Evolutionary conservation across 257 asterid species (phyloP).

Genomic region (Primulina huaijiensis): DNA sequence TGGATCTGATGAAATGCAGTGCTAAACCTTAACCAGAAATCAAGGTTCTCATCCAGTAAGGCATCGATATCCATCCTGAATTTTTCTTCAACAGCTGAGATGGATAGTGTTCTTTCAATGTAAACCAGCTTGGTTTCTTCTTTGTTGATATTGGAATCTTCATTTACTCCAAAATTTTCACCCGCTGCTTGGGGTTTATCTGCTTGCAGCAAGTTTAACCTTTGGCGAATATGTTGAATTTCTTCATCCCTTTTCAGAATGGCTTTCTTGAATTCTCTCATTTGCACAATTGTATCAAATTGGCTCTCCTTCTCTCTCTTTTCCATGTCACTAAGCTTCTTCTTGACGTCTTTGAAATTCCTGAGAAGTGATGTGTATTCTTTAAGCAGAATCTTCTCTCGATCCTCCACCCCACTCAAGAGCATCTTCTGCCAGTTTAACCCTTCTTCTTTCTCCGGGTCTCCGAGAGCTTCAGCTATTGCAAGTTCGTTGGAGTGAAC

Average conservation of each 20-base stretch:
- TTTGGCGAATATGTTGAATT: conserved; percentile 27
- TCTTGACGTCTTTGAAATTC: conserved; percentile 46
- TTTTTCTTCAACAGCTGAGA: conserved; percentile 42
- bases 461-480: conserved; percentile 6
- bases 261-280: conserved; percentile 35
- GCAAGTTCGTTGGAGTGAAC: neutral
- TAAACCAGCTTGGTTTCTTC: conserved; percentile 24
- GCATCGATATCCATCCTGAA: conserved; percentile 45
- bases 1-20: conserved; percentile 18
- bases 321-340: conserved; percentile 36
- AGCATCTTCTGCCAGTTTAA: conserved; percentile 50
- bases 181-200: neutral
- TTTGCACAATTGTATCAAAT: conserved; percentile 37
- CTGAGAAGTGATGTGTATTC: conserved; percentile 45
- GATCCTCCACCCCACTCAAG: conserved; percentile 49
- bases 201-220: conserved; percentile 9
- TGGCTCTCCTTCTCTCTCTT: conserved; percentile 39
- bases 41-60: conserved; percentile 50
- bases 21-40: conserved; percentile 68
- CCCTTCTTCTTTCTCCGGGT: conserved; percentile 29
- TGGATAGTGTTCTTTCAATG: conserved; percentile 28
- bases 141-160: conserved; percentile 17
- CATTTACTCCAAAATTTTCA: conserved; percentile 9
- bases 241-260: conserved; percentile 38
- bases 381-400: conserved; percentile 45